Base-by-base conservation (phyloP, 2,329 filamentous ascomycete genomes). In the Chlorencoelia australis region DNA sequence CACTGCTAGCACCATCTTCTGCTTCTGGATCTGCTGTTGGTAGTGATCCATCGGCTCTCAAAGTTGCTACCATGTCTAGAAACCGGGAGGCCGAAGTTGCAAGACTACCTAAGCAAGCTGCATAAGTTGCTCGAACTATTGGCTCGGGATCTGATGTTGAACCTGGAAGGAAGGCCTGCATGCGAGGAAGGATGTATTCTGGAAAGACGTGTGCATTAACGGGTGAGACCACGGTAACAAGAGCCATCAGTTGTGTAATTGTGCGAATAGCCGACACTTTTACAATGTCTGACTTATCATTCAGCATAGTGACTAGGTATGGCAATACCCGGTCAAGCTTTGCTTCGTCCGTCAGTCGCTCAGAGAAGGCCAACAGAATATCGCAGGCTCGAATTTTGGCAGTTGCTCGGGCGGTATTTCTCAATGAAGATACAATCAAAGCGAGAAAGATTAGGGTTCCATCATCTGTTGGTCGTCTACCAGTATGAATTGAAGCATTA, bases 251-350 rank as follows among this genome's bases (percentile, higher is more conserved):
- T 54, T 96, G 88, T 0, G 89, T 89, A 47, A 96, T 74, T 4
- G 86, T 84, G 38, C 89, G 73, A 29, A 96, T 71, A 3, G 88
- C 87, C 16, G 88, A 78, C 32, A 94, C 77, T 30, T 86, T 81
- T 10, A 98, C 89, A 49, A 84, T 69, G 45, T 94, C 85, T 2
- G 82, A 77, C 47, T 79, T 77, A 54, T 98, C 91, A 41, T 76
- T 80, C 9, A 98, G 66, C 18, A 96, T 61, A 4, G 78, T 74
- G 62, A 94, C 82, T 22, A 96, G 65, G 55, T 95, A 95, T 1
- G 91, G 91, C 33, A 98, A 64, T 16, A 96, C 82, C 33, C 91
- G 77, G 58, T 98, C 93, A 32, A 98, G 67, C 58, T 95, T 96
- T 3, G 88, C 88, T 61, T 98, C 91, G 56, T 98, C 93, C 0